Evolutionary conservation across 1,284 basidiomycete species (phyloP).

Genomic region (Wolfiporia cocos): DNA sequence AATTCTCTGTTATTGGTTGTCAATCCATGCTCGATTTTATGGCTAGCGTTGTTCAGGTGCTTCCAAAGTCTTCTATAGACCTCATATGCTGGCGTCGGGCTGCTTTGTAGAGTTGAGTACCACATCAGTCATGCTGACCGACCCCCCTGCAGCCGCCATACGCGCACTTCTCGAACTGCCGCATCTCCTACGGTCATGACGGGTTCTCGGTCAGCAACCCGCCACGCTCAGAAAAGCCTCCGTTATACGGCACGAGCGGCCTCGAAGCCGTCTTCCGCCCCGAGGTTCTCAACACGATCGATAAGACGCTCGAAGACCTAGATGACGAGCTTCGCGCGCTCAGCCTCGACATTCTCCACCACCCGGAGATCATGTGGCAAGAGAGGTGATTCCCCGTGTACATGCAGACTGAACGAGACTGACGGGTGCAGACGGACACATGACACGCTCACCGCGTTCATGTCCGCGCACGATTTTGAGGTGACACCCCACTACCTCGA

Average conservation of each 20-base stretch:
- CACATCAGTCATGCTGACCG: background rate
- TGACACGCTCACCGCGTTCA: constrained; percentile 30
- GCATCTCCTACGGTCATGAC: constrained; percentile 1
- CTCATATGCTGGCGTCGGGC: background rate
- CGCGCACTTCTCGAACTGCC: constrained; percentile 1
- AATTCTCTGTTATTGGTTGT: background rate
- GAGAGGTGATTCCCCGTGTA: constrained; percentile 18
- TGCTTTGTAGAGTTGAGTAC: background rate
- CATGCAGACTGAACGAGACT: background rate
- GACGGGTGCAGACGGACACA: constrained; percentile 27
- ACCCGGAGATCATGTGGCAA: constrained; percentile 24
- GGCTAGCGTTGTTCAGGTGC: background rate
- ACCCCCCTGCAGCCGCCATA: background rate
- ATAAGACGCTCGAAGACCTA: constrained; percentile 47
- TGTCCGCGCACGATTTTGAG: constrained; percentile 45
- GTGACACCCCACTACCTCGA: constrained; percentile 48
- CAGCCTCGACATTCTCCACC: constrained; percentile 60
- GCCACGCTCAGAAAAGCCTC: constrained; percentile 12
- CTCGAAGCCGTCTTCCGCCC: constrained; percentile 15
- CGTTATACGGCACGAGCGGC: constrained; percentile 9
- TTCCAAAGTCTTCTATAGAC: background rate
- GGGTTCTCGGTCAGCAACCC: background rate
- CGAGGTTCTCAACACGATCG: constrained; percentile 47
- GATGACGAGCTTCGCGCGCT: constrained; percentile 48
- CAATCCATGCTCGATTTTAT: background rate